Evolutionary conservation across 176 grass and related monocot genomes (phyloP).

Genomic region (Phoenix roebelenii): DNA sequence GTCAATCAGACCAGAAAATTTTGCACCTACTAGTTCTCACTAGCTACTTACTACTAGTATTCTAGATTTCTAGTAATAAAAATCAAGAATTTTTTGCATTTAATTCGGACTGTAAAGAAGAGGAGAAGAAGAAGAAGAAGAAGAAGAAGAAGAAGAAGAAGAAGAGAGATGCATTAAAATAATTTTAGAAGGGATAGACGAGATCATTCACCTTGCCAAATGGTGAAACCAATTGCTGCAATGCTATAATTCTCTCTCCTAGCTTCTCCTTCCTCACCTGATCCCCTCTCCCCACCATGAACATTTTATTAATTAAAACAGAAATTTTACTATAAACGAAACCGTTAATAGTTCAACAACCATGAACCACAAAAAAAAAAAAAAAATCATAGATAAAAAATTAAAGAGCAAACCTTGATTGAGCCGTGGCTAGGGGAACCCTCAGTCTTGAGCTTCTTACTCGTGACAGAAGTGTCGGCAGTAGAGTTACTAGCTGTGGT

Average conservation of each 20-base stretch:
- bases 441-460: conserved; percentile 20
- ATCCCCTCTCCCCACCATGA: neutral
- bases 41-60: too few species aligned
- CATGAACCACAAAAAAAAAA: too few species aligned
- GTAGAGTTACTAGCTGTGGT: too few species aligned
- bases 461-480: too few species aligned
- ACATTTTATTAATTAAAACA: conserved; percentile 1
- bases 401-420: neutral
- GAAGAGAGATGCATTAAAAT: conserved; percentile 4
- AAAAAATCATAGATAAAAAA: neutral
- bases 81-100: too few species aligned
- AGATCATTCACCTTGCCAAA: conserved; percentile 56
- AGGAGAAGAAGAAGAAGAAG: conserved; percentile 3
- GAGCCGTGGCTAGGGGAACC: neutral
- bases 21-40: too few species aligned
- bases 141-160: neutral
- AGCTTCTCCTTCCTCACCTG: conserved; percentile 58
- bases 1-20: conserved; percentile 10
- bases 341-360: too few species aligned
- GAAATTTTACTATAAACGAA: neutral
- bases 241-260: conserved; percentile 66
- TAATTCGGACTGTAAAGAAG: neutral
- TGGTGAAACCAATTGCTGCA: conserved; percentile 77
- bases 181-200: conserved; percentile 9
- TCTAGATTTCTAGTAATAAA: too few species aligned